phyloP scores from a whole-genome alignment of 2,329 filamentous ascomycete species.

The Sporothrix luriei region DNA sequence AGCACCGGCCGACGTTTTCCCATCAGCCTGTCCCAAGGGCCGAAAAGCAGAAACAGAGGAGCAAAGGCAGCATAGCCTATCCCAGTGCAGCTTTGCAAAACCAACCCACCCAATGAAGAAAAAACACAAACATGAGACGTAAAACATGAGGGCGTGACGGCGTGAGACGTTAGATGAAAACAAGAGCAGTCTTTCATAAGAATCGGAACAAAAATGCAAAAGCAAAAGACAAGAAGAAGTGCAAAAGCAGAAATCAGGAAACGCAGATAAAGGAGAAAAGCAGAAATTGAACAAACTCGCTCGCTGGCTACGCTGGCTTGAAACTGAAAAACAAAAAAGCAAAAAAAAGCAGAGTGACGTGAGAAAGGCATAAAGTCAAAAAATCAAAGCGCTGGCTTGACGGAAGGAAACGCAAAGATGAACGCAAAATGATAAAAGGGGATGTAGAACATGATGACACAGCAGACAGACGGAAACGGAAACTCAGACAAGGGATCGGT shows the following conservation, averaged over 20 bases:
- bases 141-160: conserved; percentile 29
- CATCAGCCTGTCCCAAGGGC: conserved; percentile 19
- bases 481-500: conserved; percentile 30
- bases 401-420: conserved; percentile 16
- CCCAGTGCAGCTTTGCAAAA: conserved; percentile 31
- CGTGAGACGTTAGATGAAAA: conserved; percentile 25
- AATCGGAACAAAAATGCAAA: background rate
- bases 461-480: conserved; percentile 27
- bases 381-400: conserved; percentile 34
- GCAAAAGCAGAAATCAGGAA: background rate
- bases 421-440: conserved; percentile 8
- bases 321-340: conserved; percentile 22
- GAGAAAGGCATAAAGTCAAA: conserved; percentile 22
- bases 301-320: conserved; percentile 22
- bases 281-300: conserved; percentile 17
- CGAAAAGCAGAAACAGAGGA: conserved; percentile 10
- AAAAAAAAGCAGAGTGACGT: conserved; percentile 22
- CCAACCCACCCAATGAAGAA: conserved; percentile 17
- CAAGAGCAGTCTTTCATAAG: conserved; percentile 27
- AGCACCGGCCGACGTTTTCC: background rate
- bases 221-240: background rate
- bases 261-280: conserved; percentile 13
- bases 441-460: conserved; percentile 28
- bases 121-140: conserved; percentile 27
- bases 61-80: conserved; percentile 27